A percentile compares a stretch with the other conserved stretches of the same genome.
phyloP scores from a whole-genome alignment of 2,329 filamentous ascomycete genomes.

The Pezicula neosporulosa region DNA sequence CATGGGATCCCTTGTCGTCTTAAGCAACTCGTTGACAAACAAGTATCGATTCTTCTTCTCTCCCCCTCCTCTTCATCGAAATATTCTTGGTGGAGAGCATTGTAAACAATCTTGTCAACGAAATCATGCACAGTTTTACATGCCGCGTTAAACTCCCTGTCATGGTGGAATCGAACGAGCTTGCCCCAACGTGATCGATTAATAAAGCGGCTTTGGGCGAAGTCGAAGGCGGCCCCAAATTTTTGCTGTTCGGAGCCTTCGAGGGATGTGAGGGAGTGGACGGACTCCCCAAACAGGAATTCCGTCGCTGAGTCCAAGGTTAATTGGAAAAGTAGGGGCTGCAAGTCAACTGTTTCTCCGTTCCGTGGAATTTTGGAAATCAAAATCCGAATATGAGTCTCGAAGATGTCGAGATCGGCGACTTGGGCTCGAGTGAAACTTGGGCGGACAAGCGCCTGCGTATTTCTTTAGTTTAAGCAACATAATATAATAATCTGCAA shows the following conservation, averaged over 20 bases:
- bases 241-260: slow-evolving; percentile 24
- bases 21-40: slow-evolving; percentile 54
- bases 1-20: slow-evolving; percentile 39
- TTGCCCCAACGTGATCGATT: slow-evolving; percentile 39
- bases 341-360: slow-evolving; percentile 55
- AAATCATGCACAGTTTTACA: slow-evolving; percentile 41
- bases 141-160: slow-evolving; percentile 20
- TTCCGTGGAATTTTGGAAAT: slow-evolving; percentile 56
- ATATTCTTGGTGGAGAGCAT: slow-evolving; percentile 32
- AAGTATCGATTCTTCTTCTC: slow-evolving; percentile 41
- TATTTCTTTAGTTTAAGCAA: too few relatives aligned
- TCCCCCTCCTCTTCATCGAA: slow-evolving; percentile 33
- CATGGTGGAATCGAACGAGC: slow-evolving; percentile 24
- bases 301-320: slow-evolving; percentile 35
- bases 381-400: slow-evolving; percentile 61
- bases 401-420: slow-evolving; percentile 68
- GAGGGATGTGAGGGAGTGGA: slow-evolving; percentile 32
- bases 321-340: slow-evolving; percentile 60
- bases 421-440: slow-evolving; percentile 52
- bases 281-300: slow-evolving; percentile 56
- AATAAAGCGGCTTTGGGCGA: slow-evolving; percentile 36
- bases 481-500: too few relatives aligned
- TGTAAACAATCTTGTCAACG: slow-evolving; percentile 43
- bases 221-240: slow-evolving; percentile 48
- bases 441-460: slow-evolving; percentile 44